Evolutionary conservation across 2,329 filamentous ascomycete genomes (phyloP).

Genomic region (Xylaria arbuscula): DNA sequence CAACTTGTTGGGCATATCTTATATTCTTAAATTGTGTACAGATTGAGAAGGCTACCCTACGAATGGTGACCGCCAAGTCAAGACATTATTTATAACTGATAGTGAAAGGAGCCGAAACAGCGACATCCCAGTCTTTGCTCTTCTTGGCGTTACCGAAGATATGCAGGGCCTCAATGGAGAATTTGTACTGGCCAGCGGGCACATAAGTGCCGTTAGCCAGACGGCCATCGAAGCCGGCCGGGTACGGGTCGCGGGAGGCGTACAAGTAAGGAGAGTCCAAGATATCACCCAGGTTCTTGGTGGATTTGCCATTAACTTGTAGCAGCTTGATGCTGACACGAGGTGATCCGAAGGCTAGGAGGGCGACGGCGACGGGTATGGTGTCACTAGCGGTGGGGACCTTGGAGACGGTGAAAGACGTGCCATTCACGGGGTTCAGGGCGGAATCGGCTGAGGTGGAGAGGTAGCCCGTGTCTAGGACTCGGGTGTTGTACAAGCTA

Average conservation of each 20-base stretch:
- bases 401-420: conserved; percentile 46
- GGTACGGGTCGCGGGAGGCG: conserved; percentile 51
- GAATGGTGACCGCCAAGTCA: background rate
- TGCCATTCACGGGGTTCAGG: conserved; percentile 42
- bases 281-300: conserved; percentile 55
- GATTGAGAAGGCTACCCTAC: background rate
- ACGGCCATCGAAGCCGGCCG: conserved; percentile 58
- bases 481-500: conserved; percentile 51
- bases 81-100: conserved; percentile 54
- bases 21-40: conserved; percentile 29
- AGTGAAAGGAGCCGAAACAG: conserved; percentile 56
- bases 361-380: conserved; percentile 56
- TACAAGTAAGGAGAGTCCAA: conserved; percentile 54
- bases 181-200: conserved; percentile 61
- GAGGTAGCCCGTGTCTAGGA: conserved; percentile 53
- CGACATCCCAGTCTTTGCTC: conserved; percentile 59
- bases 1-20: conserved; percentile 15
- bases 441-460: conserved; percentile 51
- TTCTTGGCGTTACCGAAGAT: conserved; percentile 62
- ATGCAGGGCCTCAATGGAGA: conserved; percentile 60
- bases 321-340: conserved; percentile 59
- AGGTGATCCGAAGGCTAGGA: conserved; percentile 59
- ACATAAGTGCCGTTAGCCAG: conserved; percentile 61
- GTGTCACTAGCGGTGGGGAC: conserved; percentile 42
- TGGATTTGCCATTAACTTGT: conserved; percentile 50